Base-by-base conservation (phyloP, 2,329 filamentous ascomycete species). In the Pseudogymnoascus sp. region DNA sequence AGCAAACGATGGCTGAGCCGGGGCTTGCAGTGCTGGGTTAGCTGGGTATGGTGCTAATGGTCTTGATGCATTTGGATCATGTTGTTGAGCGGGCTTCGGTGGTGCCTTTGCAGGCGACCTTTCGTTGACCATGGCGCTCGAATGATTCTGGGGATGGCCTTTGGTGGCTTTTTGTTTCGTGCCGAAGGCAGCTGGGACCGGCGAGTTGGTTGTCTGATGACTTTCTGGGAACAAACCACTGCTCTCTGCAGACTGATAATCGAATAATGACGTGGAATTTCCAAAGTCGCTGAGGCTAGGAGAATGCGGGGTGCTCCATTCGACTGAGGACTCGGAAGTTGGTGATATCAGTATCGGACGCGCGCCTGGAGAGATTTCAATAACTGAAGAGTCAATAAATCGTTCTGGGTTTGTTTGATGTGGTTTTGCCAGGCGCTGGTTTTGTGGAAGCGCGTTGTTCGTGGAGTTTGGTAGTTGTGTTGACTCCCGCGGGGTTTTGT, bases 101-200 rank as follows among this genome's bases (percentile, higher is more conserved):
- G 68, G 66, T 4, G 64, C 69, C 66, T 73, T 74, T 24, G 70
- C 70, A 64, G 72, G 71, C 47, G 68, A 70, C 68, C 69, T 64
- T 66, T 74, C 72, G 59, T 72, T 73, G 53, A 73, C 72, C 72
- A 74, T 74, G 37, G 64, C 69, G 64, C 47, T 64, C 13, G 53
- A 40, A 37, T 24, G 5, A 53, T 47, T 62, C 33, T 62, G 10
- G 59, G 42, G 24, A 24, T 29, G 19, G 38, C 29, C 26, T 66
- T 62, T 50, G 66, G 33, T 64, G 26, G 64, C 33, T 35, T 44
- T 38, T 59, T 61, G 6, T 5, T 63, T 66, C 14, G 50, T 10
- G 33, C 19, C 63, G 59, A 68, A 65, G 21, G 66, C 64, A 35
- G 66, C 47, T 31, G n/a, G 47, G 14, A 56, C n/a, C 38, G 29